phyloP scores from a whole-genome alignment of 2,329 filamentous ascomycete species.

The Plenodomus tracheiphilus region DNA sequence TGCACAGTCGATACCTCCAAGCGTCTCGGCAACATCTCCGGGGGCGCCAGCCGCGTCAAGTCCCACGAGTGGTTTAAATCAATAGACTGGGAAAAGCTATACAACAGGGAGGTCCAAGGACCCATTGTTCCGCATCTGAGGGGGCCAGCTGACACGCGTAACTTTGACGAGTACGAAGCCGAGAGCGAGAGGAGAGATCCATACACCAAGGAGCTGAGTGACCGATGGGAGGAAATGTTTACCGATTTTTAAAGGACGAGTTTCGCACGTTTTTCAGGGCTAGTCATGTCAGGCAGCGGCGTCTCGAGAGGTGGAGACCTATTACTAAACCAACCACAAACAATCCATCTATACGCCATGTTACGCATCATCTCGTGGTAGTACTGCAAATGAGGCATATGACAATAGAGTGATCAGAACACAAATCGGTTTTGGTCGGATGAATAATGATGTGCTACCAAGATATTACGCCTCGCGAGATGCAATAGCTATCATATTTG shows the following conservation, averaged over 20 bases:
- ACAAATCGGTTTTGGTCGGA: no score
- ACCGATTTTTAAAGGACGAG: conserved; percentile 62
- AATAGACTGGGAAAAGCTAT: conserved; percentile 74
- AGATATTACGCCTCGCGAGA: no score
- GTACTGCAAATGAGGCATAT: no score
- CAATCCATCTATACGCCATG: no score
- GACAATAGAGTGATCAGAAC: no score
- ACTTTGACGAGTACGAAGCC: conserved; percentile 83
- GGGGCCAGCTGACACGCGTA: conserved; percentile 74
- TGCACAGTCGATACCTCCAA: conserved; percentile 80
- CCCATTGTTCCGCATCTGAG: conserved; percentile 77
- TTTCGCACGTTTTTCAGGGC: no score
- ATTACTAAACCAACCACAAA: no score
- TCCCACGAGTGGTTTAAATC: conserved; percentile 73
- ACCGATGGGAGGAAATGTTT: conserved; percentile 72
- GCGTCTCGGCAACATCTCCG: conserved; percentile 76
- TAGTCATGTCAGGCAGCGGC: no score
- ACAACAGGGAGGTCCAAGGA: conserved; percentile 64
- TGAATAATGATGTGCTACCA: no score
- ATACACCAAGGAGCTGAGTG: conserved; percentile 70
- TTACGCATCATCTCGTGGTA: no score
- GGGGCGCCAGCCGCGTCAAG: conserved; percentile 73
- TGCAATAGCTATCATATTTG: no score
- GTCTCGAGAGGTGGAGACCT: no score
- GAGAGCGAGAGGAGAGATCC: conserved; percentile 66